Percentiles rank a stretch among this genome's conserved stretches.
These are phyloP conservation scores for Kuraishia cidri DNA, from an alignment of 805 yeast genomes.

Conservation along the genomic window DNA sequence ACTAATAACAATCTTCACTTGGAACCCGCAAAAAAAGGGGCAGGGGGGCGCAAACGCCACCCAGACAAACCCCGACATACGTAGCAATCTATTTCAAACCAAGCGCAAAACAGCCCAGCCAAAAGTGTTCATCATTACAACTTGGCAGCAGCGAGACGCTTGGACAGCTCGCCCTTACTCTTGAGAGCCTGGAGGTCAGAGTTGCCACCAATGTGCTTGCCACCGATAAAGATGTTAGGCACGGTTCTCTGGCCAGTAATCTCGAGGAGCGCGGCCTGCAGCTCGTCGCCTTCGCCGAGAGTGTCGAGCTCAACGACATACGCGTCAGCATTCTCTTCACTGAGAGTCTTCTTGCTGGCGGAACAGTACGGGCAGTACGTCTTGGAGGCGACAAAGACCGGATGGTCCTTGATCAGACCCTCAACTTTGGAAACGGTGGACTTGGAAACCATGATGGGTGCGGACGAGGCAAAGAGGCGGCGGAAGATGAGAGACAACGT, in stretches of 20 bases:
- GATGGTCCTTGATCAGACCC: slow-evolving; percentile 51
- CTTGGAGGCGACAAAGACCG: slow-evolving; percentile 76
- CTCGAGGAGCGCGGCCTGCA: slow-evolving; percentile 70
- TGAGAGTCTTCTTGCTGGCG: slow-evolving; percentile 36
- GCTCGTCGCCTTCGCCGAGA: slow-evolving; percentile 61
- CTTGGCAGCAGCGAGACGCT: slow-evolving; percentile 4
- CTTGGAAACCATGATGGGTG: slow-evolving; percentile 45
- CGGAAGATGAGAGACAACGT: slow-evolving; percentile 18
- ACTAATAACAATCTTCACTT: too few relatives aligned
- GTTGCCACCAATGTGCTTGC: slow-evolving; percentile 94
- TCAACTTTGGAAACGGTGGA: slow-evolving; percentile 51
- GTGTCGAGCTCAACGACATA: slow-evolving; percentile 44
- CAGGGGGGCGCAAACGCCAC: too few relatives aligned
- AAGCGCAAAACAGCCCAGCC: too few relatives aligned
- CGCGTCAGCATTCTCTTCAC: slow-evolving; percentile 32
- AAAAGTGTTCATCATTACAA: too few relatives aligned
- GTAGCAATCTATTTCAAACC: too few relatives aligned
- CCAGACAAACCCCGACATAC: too few relatives aligned
- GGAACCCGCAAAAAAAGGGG: too few relatives aligned
- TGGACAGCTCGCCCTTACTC: slow-evolving; percentile 44
- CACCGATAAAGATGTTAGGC: slow-evolving; percentile 85
- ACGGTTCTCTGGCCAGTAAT: slow-evolving; percentile 89
- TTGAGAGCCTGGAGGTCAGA: slow-evolving; percentile 74
- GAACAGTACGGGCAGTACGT: slow-evolving; percentile 63
- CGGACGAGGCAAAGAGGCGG: slow-evolving; percentile 16